Evolutionary conservation across 768 basidiomycete species (phyloP).

Genomic region (Lentinula guzmanii): DNA sequence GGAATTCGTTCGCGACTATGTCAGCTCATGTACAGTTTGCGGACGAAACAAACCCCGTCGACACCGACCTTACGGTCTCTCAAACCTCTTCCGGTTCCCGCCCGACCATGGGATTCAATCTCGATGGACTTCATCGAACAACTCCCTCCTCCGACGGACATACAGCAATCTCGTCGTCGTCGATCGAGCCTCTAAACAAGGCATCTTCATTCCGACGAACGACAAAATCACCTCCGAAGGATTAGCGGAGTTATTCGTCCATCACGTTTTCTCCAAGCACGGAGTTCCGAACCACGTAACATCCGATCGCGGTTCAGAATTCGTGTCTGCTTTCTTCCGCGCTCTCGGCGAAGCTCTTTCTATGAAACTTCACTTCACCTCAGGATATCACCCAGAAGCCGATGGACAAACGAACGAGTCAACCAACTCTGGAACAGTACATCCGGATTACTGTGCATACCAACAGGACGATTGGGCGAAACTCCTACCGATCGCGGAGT

Average conservation of each 20-base stretch:
- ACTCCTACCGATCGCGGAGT: slow-evolving; percentile 19
- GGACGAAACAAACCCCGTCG: no score
- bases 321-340: slow-evolving; percentile 14
- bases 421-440: slow-evolving; percentile 20
- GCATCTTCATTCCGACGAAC: slow-evolving; percentile 10
- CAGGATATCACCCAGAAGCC: neutral
- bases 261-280: slow-evolving; percentile 16
- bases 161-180: no score
- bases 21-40: no score
- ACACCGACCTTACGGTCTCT: no score
- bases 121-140: no score
- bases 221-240: slow-evolving; percentile 7
- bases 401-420: slow-evolving; percentile 14
- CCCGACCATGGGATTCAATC: no score
- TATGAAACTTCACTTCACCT: neutral
- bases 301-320: slow-evolving; percentile 13
- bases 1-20: no score
- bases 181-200: slow-evolving; percentile 3
- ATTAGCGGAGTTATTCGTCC: slow-evolving; percentile 10
- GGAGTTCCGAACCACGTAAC: slow-evolving; percentile 12
- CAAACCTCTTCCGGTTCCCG: no score
- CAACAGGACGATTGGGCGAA: slow-evolving; percentile 21
- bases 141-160: no score
- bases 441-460: slow-evolving; percentile 17
- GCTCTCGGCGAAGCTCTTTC: neutral